Percentiles rank a stretch among this genome's conserved stretches.
These are phyloP conservation scores for Neurospora sp. DNA, from an alignment of 495 filamentous ascomycete species.

Conservation along the genomic window DNA sequence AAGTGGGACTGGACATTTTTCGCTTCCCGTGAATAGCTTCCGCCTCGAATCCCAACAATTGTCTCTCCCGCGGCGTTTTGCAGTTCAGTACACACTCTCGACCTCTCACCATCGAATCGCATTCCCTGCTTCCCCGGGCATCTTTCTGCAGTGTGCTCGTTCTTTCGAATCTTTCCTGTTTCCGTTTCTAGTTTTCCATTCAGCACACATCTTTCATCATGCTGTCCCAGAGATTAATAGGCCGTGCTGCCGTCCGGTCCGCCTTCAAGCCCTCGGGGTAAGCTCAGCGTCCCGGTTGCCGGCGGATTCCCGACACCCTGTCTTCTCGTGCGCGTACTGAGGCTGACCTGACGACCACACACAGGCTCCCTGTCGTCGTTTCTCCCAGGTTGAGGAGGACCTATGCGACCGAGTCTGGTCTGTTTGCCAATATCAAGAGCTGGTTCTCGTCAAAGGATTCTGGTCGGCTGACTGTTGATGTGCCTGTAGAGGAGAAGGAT, in stretches of 20 bases:
- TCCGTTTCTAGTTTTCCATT: constrained; percentile 12
- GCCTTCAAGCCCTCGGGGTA: constrained; percentile 48
- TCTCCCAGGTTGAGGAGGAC: constrained; percentile 46
- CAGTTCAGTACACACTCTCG: neutral
- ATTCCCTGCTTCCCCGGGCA: constrained; percentile 1
- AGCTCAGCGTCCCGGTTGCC: constrained; percentile 14
- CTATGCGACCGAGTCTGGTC: constrained; percentile 76
- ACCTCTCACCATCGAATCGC: neutral
- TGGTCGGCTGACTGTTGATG: constrained; percentile 15
- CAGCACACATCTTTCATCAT: constrained; percentile 31
- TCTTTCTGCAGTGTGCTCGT: constrained; percentile 3
- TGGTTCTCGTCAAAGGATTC: neutral
- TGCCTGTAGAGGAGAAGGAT: constrained; percentile 67
- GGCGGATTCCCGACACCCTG: neutral
- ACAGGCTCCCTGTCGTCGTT: neutral
- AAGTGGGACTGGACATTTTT: constrained; percentile 1
- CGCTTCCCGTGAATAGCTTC: constrained; percentile 1
- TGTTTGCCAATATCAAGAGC: constrained; percentile 18
- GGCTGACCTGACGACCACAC: neutral
- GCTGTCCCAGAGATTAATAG: constrained; percentile 62
- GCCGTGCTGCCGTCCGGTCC: constrained; percentile 56
- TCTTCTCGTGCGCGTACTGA: neutral
- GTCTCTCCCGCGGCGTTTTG: neutral
- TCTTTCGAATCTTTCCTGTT: constrained; percentile 18
- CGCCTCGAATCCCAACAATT: constrained; percentile 13